Base-by-base conservation (phyloP, 495 filamentous ascomycete species). In the Penicillium dipodomyicola region DNA sequence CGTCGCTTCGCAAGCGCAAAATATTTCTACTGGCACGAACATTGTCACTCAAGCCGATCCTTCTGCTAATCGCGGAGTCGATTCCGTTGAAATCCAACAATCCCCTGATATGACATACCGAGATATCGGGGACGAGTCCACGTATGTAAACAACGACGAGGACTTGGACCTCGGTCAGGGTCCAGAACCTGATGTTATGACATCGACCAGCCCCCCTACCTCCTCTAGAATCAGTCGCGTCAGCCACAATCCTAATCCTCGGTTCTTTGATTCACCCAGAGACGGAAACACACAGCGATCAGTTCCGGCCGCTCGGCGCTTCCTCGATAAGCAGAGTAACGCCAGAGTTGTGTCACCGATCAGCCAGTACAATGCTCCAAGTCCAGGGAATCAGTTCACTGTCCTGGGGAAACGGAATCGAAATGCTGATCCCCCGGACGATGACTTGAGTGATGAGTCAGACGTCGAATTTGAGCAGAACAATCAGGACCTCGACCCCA, bases 151-250 rank as follows among this genome's bases (percentile, higher is more conserved):
- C 23, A 48, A 60, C 15, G 57, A 53, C 17, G 59, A 66, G 7
- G 52, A 57, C 3, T 17, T 64, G 27, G 49, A 64, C n/a, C 48
- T 64, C 19, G 32, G 17, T 11, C 39, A 39, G 0, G 20, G 22
- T 19, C 22, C 23, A 10, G 45, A 52, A 23, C 23, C 39, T 23
- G 60, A 47, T 30, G 27, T 58, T 5, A 33, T 54, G 20, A 52
- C 47, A 39, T 67, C 65, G 10, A 60, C 53, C 8, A 67, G 62
- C 27, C 65, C 65, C 7, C 57, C 58, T 2, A 55, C 54, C 15
- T 67, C 65, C 12, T 59, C 60, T 7, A 40, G 65, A 17, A 65
- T 62, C 14, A 59, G 57, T 11, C 51, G 59, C 23, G 54, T 67
- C 8, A 67, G 63, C 57, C 57, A 60, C 51, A 43, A 54, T 8